Conservation (phyloP, 305 asterid genomes). For the Fraxinus platypoda region DNA sequence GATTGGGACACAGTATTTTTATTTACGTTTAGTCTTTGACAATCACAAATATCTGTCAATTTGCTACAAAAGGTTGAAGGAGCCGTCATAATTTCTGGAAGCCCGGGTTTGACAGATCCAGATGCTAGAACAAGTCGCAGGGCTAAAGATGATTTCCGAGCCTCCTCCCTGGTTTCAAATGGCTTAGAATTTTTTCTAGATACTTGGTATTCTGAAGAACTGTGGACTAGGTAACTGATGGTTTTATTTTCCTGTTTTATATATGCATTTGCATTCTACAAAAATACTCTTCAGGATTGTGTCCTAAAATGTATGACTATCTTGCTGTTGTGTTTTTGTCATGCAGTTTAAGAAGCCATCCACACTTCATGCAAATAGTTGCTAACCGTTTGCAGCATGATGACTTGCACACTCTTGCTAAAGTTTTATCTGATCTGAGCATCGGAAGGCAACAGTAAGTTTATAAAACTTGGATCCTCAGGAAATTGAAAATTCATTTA, state of each 20-base stretch:
- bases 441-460: constrained; percentile 94
- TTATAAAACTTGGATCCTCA: constrained; percentile 5
- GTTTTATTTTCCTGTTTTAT: not conserved
- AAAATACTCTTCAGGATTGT: not conserved
- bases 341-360: constrained; percentile 83
- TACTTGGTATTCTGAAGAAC: constrained; percentile 83
- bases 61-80: constrained; percentile 52
- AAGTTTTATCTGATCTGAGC: constrained; percentile 64
- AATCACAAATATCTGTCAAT: constrained; percentile 18
- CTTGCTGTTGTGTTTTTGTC: constrained; percentile 12
- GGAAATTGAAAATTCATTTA: not conserved
- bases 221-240: constrained; percentile 74
- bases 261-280: not conserved
- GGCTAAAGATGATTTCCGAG: constrained; percentile 84
- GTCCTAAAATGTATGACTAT: not conserved
- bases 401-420: constrained; percentile 66
- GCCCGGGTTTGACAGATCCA: constrained; percentile 76
- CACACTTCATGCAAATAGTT: constrained; percentile 55
- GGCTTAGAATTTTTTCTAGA: constrained; percentile 69
- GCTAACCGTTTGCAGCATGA: constrained; percentile 60
- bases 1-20: not conserved
- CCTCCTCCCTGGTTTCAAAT: constrained; percentile 58
- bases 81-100: constrained; percentile 86
- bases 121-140: constrained; percentile 58
- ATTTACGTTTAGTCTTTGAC: not conserved